A percentile compares a stretch with the other conserved stretches of the same genome.
phyloP scores from a whole-genome alignment of 1,139 yeast genomes.

The Maudiozyma humilis region DNA sequence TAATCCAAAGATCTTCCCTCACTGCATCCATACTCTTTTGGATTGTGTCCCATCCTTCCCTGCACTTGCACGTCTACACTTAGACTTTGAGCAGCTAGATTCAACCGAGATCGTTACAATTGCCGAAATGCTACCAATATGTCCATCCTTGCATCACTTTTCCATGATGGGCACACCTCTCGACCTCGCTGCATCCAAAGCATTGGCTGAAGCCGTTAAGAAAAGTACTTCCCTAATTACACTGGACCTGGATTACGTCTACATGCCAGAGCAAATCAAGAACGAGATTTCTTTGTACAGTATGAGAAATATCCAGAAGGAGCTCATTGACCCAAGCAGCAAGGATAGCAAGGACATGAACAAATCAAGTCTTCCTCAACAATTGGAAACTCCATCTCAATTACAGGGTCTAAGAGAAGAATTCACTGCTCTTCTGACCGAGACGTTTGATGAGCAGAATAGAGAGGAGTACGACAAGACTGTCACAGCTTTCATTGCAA shows the following conservation, averaged over 20 bases:
- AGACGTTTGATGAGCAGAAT: slow-evolving; percentile 21
- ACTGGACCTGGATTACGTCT: slow-evolving; percentile 52
- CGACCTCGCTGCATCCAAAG: slow-evolving; percentile 45
- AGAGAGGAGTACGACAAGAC: slow-evolving; percentile 25
- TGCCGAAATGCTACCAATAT: slow-evolving; percentile 55
- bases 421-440: slow-evolving; percentile 28
- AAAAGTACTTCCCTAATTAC: slow-evolving; percentile 50
- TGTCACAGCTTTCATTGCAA: slow-evolving; percentile 36
- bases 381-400: slow-evolving; percentile 10
- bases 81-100: slow-evolving; percentile 51
- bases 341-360: background rate
- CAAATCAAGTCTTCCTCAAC: background rate
- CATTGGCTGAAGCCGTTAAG: slow-evolving; percentile 52
- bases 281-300: slow-evolving; percentile 58
- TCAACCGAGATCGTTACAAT: slow-evolving; percentile 44
- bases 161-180: slow-evolving; percentile 55
- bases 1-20: slow-evolving; percentile 51
- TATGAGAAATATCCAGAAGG: slow-evolving; percentile 61
- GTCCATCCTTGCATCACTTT: slow-evolving; percentile 48
- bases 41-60: slow-evolving; percentile 54
- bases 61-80: slow-evolving; percentile 46
- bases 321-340: slow-evolving; percentile 18
- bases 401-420: slow-evolving; percentile 31
- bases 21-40: slow-evolving; percentile 34
- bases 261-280: slow-evolving; percentile 43